These are phyloP conservation scores for Pythium scleroteichum DNA, from an alignment of 352 stramenopile species.

Conservation along the genomic window DNA sequence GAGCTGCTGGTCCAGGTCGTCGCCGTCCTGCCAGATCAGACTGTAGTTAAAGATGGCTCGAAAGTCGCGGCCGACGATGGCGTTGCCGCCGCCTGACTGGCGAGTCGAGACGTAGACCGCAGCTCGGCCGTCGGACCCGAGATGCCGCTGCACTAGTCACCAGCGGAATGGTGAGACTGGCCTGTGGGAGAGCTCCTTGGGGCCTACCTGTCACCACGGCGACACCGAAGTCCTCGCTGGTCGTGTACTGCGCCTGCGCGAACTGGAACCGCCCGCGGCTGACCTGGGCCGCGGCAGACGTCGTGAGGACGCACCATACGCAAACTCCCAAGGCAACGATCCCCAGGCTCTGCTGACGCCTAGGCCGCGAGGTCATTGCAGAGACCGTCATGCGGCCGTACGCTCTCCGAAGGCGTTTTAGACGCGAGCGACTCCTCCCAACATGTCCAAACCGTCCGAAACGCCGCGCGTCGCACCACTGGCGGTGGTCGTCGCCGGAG, in stretches of 20 bases:
- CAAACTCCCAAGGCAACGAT: neutral
- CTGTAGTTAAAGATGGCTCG: conserved; percentile 63
- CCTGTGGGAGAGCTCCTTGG: no score
- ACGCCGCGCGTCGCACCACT: no score
- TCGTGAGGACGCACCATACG: neutral
- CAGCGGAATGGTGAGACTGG: no score
- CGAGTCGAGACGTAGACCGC: conserved; percentile 63
- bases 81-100: conserved; percentile 38
- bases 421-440: no score
- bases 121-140: conserved; percentile 57
- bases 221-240: conserved; percentile 66
- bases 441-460: neutral
- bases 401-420: no score
- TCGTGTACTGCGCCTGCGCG: conserved; percentile 47
- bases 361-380: no score
- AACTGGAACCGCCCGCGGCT: conserved; percentile 62
- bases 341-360: no score
- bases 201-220: conserved; percentile 47
- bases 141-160: conserved; percentile 60
- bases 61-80: conserved; percentile 56
- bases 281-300: conserved; percentile 3
- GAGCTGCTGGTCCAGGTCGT: conserved; percentile 65
- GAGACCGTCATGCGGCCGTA: no score
- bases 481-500: no score
- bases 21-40: conserved; percentile 75